Percentiles rank a stretch among this genome's conserved stretches.
These are phyloP conservation scores for Leccinum truebloodii DNA, from an alignment of 768 basidiomycete species.

Conservation along the genomic window DNA sequence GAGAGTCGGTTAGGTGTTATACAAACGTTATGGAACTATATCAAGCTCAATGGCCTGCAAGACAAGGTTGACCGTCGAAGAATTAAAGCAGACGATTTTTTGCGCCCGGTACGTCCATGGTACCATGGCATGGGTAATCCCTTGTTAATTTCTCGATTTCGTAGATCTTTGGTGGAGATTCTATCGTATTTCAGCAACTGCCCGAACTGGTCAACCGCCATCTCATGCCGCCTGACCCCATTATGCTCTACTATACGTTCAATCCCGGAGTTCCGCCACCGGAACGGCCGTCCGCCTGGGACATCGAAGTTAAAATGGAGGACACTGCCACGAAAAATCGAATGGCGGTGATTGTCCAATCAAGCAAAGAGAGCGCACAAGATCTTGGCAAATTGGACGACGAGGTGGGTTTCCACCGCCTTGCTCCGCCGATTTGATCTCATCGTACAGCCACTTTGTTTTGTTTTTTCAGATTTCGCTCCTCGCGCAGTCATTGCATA, in stretches of 20 bases:
- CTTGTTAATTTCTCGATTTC: neutral
- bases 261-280: constrained; percentile 63
- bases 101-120: constrained; percentile 54
- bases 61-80: constrained; percentile 77
- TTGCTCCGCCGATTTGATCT: constrained; percentile 16
- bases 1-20: constrained; percentile 81
- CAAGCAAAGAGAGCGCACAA: constrained; percentile 69
- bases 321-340: constrained; percentile 71
- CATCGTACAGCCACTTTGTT: constrained; percentile 12
- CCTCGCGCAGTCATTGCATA: constrained; percentile 81
- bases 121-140: neutral
- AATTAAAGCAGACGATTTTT: constrained; percentile 66
- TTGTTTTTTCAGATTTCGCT: constrained; percentile 63
- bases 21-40: constrained; percentile 88
- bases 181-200: constrained; percentile 72
- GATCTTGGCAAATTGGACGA: constrained; percentile 79
- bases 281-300: constrained; percentile 77
- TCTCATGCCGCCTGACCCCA: constrained; percentile 74
- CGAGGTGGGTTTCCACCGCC: constrained; percentile 54
- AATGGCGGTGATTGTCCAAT: constrained; percentile 69
- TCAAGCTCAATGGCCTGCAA: constrained; percentile 80
- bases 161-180: constrained; percentile 73
- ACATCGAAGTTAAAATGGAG: constrained; percentile 87
- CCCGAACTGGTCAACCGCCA: constrained; percentile 85
- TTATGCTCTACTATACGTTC: constrained; percentile 75